phyloP scores from a whole-genome alignment of 148 eudicot genomes.

The Dysphania ambrosioides region DNA sequence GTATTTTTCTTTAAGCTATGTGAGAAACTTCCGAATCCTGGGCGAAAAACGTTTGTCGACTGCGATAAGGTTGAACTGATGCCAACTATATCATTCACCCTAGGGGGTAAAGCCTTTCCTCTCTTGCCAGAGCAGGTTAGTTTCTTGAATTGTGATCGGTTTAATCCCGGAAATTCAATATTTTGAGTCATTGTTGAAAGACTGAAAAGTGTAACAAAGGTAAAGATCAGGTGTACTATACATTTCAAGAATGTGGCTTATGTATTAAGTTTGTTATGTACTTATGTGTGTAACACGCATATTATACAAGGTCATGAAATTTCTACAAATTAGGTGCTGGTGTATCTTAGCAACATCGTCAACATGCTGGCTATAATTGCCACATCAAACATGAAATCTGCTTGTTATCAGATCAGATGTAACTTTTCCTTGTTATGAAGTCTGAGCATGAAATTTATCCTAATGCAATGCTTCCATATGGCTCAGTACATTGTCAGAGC shows the following conservation, averaged over 20 bases:
- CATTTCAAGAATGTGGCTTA: too few relatives aligned
- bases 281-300: too few relatives aligned
- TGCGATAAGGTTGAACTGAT: constrained; percentile 31
- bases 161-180: neutral
- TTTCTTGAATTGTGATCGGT: neutral
- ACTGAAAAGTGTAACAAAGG: too few relatives aligned
- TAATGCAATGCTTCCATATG: neutral
- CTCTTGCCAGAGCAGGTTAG: constrained; percentile 42
- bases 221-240: too few relatives aligned
- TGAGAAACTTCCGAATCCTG: constrained; percentile 43
- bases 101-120: constrained; percentile 36
- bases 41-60: constrained; percentile 32
- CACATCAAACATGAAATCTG: neutral
- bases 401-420: neutral
- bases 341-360: too few relatives aligned
- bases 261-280: too few relatives aligned
- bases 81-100: constrained; percentile 38
- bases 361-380: neutral
- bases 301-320: too few relatives aligned
- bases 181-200: too few relatives aligned
- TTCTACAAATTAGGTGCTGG: too few relatives aligned
- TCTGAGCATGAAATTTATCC: neutral
- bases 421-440: neutral
- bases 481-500: constrained; percentile 37
- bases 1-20: constrained; percentile 30